Conservation (phyloP, 192 early-diverging fungal species). For the Dissophora globulifera region DNA sequence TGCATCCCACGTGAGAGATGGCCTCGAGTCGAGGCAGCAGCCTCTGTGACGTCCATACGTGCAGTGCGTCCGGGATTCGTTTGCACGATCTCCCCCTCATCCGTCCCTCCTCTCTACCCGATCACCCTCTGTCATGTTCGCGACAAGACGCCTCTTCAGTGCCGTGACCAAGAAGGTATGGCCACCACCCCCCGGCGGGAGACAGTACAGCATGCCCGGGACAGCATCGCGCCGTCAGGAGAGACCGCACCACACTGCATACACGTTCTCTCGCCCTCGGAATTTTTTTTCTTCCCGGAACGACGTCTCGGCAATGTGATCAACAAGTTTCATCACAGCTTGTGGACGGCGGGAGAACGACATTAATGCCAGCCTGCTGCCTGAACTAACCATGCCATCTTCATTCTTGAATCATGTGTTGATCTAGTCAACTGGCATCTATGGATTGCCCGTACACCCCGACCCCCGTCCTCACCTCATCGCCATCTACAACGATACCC, state of each 20-base stretch:
- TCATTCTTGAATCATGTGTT: too few species aligned
- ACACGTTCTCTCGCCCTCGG: too few species aligned
- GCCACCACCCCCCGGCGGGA: background rate
- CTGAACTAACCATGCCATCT: too few species aligned
- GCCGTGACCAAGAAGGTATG: slow-evolving; percentile 53
- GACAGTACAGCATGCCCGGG: too few species aligned
- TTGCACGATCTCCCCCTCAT: slow-evolving; percentile 6
- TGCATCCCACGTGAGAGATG: too few species aligned
- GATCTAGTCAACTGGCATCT: slow-evolving; percentile 86
- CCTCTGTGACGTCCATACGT: too few species aligned
- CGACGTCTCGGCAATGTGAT: background rate
- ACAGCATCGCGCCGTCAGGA: background rate
- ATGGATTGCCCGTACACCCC: slow-evolving; percentile 87
- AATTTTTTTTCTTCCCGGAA: slow-evolving; percentile 5
- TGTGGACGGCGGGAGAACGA: too few species aligned
- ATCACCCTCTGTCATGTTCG: slow-evolving; percentile 33
- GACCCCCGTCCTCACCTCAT: slow-evolving; percentile 89
- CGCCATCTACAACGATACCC: slow-evolving; percentile 81
- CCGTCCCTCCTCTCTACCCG: background rate
- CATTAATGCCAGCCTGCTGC: too few species aligned
- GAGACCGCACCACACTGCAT: background rate
- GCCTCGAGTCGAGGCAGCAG: too few species aligned
- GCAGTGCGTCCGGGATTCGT: too few species aligned
- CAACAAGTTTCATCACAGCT: background rate
- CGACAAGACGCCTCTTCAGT: slow-evolving; percentile 44